A percentile compares a stretch with the other conserved stretches of the same genome.
Evolutionary conservation across 306 rosid genomes (phyloP).

Genomic region (Trifolium subterraneum): DNA sequence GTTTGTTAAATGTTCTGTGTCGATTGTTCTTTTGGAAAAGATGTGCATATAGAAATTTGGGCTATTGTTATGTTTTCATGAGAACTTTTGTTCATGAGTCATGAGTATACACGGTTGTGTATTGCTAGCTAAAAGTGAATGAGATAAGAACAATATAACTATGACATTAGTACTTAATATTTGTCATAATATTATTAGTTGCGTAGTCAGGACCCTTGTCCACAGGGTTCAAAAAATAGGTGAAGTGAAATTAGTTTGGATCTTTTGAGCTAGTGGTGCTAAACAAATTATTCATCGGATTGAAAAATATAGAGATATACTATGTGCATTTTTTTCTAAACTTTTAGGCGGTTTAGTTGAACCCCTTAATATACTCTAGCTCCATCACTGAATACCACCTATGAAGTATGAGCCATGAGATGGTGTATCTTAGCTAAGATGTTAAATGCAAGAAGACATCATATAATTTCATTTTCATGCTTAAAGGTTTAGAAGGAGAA

Average conservation of each 20-base stretch:
- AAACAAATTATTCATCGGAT: too few species aligned
- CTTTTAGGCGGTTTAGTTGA: too few species aligned
- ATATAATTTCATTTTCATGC: background rate
- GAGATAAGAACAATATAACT: background rate
- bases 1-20: conserved; percentile 10
- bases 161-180: background rate
- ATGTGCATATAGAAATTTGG: background rate
- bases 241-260: too few species aligned
- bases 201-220: too few species aligned
- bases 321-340: too few species aligned
- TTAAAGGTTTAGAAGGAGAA: background rate
- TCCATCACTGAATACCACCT: background rate
- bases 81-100: background rate
- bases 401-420: background rate
- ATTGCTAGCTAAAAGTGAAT: background rate
- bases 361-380: too few species aligned
- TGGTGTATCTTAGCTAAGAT: background rate
- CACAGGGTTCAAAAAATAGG: too few species aligned
- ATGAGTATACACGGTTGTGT: background rate
- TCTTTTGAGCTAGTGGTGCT: too few species aligned
- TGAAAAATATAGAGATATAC: too few species aligned
- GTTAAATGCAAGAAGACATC: background rate
- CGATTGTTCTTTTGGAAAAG: background rate
- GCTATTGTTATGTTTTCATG: background rate
- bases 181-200: too few species aligned